Evolutionary conservation across 2,329 filamentous ascomycete genomes (phyloP), one percentile per base, ranked within the genome.

Genomic region (Aspergillus luchuensis): DNA sequence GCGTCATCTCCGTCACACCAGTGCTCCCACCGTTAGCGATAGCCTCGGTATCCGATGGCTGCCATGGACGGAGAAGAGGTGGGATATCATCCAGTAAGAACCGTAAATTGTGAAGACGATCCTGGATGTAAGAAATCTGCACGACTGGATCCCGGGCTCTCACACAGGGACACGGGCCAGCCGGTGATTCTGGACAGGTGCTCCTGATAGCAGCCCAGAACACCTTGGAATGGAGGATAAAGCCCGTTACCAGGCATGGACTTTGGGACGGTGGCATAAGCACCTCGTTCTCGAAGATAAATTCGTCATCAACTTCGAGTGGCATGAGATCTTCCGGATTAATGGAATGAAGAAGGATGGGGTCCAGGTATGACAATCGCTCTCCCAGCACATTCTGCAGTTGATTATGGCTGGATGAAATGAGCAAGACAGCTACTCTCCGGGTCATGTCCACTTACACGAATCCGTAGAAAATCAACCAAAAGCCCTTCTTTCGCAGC

Each of bases 401-500:
- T 39, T 63, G 64, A 15, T 57, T 66, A 45, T 70, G 66, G 7
- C 63, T 63, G 25, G 17, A 30, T 36, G 7, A 7, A 1, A 21
- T 54, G 49, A 58, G 23, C 21, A 5, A 28, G 21, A 11, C 5
- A 2, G 36, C 3, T 7, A 56, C 17, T 8, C 7, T 39, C 8
- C 7, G 17, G 30, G 30, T 6, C 17, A 21, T 8, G n/a, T 13
- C 3, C 7, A 57, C 63, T 59, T 51, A 65, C 63, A 66, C 63
- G 36, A 71, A 76, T 1, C 63, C 64, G 43, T 77, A 76, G 15
- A 76, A 76, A 8, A 72, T 67, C 11, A 77, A 58, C 72, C 74
- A 78, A 43, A 77, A 77, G 0, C 69, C 74, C 58, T 75, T 78
- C 53, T 77, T 76, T 10, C 76, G 64, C 3, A 77, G 62, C 45